Evolutionary conservation across 108 stramenopile species (phyloP).

Genomic region (Cyclotella baltica): DNA sequence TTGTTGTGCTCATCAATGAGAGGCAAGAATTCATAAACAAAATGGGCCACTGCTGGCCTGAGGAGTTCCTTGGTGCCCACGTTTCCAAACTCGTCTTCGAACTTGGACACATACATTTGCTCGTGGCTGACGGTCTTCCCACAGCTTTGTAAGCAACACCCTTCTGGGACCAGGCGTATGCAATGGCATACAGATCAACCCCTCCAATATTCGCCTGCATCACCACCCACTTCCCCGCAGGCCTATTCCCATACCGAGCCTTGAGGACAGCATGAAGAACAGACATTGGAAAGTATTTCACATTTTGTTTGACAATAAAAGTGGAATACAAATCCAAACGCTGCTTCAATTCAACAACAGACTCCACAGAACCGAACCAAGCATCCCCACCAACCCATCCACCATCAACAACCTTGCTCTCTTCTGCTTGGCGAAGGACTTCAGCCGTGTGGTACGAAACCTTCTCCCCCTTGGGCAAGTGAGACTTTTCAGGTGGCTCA

Average conservation of each 20-base stretch:
- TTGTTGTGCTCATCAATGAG: conserved; percentile 38
- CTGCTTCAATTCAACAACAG: conserved; percentile 6
- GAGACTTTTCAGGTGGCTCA: neutral
- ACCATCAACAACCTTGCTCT: neutral
- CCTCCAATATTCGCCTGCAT: conserved; percentile 10
- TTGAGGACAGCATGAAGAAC: conserved; percentile 4
- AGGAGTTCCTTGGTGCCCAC: neutral
- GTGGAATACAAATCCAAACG: conserved; percentile 4
- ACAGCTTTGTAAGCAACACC: conserved; percentile 1
- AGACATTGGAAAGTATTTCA: conserved; percentile 15
- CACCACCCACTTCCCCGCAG: conserved; percentile 23
- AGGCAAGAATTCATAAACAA: conserved; percentile 1
- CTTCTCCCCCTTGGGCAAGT: neutral
- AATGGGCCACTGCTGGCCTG: neutral
- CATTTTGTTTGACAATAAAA: conserved; percentile 18
- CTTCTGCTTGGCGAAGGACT: conserved; percentile 8
- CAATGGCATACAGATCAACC: conserved; percentile 22
- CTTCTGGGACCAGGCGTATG: conserved; percentile 21
- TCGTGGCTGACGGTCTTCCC: conserved; percentile 15
- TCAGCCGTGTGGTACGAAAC: conserved; percentile 1
- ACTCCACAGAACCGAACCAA: conserved; percentile 23
- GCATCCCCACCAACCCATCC: conserved; percentile 24
- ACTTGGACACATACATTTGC: neutral
- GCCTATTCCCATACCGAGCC: neutral
- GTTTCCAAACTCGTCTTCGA: conserved; percentile 17